These are phyloP conservation scores for Leccinum truebloodii DNA, from an alignment of 768 basidiomycete genomes.

Conservation along the genomic window DNA sequence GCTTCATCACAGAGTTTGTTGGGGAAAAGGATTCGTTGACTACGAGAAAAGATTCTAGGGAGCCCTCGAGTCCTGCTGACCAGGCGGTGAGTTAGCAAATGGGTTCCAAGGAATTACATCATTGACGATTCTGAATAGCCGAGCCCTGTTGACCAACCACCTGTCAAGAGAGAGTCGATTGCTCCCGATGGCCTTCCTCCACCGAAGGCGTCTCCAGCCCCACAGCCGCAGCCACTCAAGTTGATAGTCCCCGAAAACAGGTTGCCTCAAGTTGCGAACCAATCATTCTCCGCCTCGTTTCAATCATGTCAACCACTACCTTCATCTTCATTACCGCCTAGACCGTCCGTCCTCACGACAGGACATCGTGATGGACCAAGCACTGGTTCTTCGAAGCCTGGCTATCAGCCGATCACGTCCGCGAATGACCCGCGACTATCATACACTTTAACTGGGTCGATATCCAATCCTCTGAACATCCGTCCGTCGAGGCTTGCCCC, in stretches of 20 bases:
- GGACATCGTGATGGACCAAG: constrained; percentile 14
- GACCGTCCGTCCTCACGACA: constrained; percentile 15
- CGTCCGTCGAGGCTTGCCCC: constrained; percentile 43
- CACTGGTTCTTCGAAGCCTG: constrained; percentile 22
- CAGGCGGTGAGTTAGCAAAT: constrained; percentile 15
- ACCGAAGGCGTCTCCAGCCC: constrained; percentile 12
- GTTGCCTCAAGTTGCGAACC: constrained; percentile 4
- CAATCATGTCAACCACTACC: constrained; percentile 16
- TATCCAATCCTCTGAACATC: constrained; percentile 57
- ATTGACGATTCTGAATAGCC: constrained; percentile 15
- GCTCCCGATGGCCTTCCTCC: constrained; percentile 14
- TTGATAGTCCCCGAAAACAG: constrained; percentile 15
- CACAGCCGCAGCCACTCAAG: constrained; percentile 10
- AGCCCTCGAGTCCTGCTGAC: constrained; percentile 16
- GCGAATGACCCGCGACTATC: constrained; percentile 34
- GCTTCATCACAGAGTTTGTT: constrained; percentile 48
- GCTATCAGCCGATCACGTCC: constrained; percentile 31
- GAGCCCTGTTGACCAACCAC: constrained; percentile 13
- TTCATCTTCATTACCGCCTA: constrained; percentile 17
- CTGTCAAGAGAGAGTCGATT: constrained; percentile 24
- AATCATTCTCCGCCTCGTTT: constrained; percentile 12
- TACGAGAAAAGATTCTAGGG: constrained; percentile 23
- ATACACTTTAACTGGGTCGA: constrained; percentile 42
- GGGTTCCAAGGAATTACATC: background rate
- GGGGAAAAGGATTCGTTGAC: constrained; percentile 27